Base-by-base conservation (phyloP, 108 stramenopile genomes). In the Fistulifera solaris region DNA sequence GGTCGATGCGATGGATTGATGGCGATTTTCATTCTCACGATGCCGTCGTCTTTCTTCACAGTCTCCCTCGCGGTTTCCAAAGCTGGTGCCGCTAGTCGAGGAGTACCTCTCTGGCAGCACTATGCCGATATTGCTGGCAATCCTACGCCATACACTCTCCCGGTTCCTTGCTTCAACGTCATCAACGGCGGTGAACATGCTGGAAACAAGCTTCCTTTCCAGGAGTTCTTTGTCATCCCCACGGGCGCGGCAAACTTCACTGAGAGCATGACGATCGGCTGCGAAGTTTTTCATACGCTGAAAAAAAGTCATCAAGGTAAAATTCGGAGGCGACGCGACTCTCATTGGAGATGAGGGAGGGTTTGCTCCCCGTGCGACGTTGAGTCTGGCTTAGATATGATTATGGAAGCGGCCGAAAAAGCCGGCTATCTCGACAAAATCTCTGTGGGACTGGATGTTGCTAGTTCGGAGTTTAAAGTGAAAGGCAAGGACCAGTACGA, bases 141-240 rank as follows among this genome's bases (percentile, higher is more conserved):
- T 77, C 78, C 86, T 43, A 81, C 75, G 39, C 86, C 84, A 23
- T 76, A 89, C 52, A 86, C 85, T 61, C 69, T 99, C 47, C 98
- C 98, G 22, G 96, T 99, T 46, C 98, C 98, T 21, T 93, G 96
- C 66, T 99, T 99, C 91, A 99, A 99, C 75, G 99, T 99, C 18
- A 99, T 99, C 81, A 99, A 99, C 67, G 99, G 99, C 50, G 99
- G 99, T 42, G 86, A 87, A 58, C 99, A 99, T 65, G 99, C 99
- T 26, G 99, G 99, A 53, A 99, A 99, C 81, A 85, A 75, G 62
- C 79, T 98, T 27, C 94, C 99, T 21, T 98, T 99, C 71, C 96
- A 99, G 72, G 98, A 99, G 75, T 99, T 97, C 89, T 97, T 99
- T 70, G 90, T 99, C 71, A 93, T 99, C 64, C 98, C 98, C 38